phyloP scores from a whole-genome alignment of 129 eudicot genomes.

The Chrysanthemum makinoi region DNA sequence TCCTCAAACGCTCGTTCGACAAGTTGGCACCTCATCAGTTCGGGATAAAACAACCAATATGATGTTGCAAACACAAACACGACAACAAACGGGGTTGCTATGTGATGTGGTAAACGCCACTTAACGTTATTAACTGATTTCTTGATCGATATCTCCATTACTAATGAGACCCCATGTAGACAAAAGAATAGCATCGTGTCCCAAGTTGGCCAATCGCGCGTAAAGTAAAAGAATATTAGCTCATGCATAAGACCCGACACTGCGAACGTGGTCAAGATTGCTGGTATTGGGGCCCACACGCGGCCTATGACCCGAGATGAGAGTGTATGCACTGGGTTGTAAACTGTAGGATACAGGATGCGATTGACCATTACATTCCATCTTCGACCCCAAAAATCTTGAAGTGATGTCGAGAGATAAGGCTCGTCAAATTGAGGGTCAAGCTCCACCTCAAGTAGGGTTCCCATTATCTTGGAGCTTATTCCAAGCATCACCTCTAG shows the following conservation, averaged over 20 bases:
- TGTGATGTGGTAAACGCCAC: constrained; percentile 32
- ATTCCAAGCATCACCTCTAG: constrained; percentile 48
- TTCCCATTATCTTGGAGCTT: constrained; percentile 28
- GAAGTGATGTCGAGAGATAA: constrained; percentile 65
- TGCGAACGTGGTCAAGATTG: constrained; percentile 44
- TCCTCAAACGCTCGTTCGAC: constrained; percentile 49
- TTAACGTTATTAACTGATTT: constrained; percentile 29
- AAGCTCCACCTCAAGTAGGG: constrained; percentile 37
- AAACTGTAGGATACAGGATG: constrained; percentile 57
- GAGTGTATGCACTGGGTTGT: constrained; percentile 36
- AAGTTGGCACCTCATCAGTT: constrained; percentile 32
- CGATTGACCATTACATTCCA: constrained; percentile 85
- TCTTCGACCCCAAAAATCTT: constrained; percentile 87
- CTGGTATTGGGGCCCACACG: constrained; percentile 50
- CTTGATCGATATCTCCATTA: constrained; percentile 50
- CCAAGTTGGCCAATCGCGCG: constrained; percentile 57
- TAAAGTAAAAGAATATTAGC: constrained; percentile 48
- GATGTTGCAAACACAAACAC: constrained; percentile 46
- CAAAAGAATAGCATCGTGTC: constrained; percentile 56
- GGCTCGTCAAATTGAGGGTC: constrained; percentile 86
- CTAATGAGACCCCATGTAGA: constrained; percentile 59
- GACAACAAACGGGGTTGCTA: constrained; percentile 35
- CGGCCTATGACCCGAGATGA: constrained; percentile 42
- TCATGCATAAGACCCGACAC: constrained; percentile 84
- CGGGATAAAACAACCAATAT: constrained; percentile 59